phyloP scores from a whole-genome alignment of 2,329 filamentous ascomycete species.

The Scytalidium lignicola region DNA sequence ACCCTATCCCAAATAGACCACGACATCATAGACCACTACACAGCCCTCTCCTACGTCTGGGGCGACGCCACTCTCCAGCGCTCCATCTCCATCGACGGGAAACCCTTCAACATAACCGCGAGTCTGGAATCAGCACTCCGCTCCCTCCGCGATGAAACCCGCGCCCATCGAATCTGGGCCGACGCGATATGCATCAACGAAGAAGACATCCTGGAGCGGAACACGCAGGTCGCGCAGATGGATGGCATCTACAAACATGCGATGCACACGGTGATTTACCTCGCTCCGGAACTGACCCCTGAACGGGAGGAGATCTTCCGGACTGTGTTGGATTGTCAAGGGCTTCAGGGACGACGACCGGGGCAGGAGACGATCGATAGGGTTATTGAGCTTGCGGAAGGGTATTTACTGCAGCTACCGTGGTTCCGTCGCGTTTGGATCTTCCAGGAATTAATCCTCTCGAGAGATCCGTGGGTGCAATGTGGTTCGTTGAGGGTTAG shows the following conservation, averaged over 20 bases:
- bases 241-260: not conserved
- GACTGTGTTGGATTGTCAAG: not conserved
- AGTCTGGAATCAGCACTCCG: not conserved
- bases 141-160: constrained; percentile 1
- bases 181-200: constrained; percentile 17
- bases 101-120: not conserved
- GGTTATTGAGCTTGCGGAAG: not conserved
- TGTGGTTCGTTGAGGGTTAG: not conserved
- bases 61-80: not conserved
- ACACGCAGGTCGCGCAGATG: constrained; percentile 13
- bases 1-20: constrained; percentile 3
- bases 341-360: not conserved
- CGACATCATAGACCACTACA: constrained; percentile 9
- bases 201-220: constrained; percentile 5
- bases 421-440: constrained; percentile 9
- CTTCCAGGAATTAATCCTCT: constrained; percentile 7
- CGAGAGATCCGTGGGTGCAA: constrained; percentile 6
- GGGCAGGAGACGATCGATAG: not conserved
- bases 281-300: not conserved
- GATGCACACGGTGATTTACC: not conserved
- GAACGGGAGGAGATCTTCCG: not conserved
- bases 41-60: constrained; percentile 6
- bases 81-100: not conserved
- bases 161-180: constrained; percentile 5
- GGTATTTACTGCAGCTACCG: not conserved